These are phyloP conservation scores for Plasmodium billcollinsi DNA, from an alignment of 169 alveolate genomes.

Conservation along the genomic window DNA sequence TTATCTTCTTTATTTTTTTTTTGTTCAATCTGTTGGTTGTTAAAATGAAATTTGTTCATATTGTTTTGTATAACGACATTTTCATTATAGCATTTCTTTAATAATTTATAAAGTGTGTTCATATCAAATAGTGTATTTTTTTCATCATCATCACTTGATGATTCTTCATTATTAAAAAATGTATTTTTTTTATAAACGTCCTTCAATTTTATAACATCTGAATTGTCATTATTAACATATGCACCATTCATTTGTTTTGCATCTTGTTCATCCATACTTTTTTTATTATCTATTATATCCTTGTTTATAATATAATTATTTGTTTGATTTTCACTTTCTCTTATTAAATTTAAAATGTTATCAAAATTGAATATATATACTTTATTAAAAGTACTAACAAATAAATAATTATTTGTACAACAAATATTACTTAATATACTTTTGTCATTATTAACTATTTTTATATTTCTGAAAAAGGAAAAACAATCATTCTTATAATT, in stretches of 20 bases:
- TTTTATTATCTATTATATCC: constrained; percentile 1
- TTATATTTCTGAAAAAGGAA: constrained; percentile 26
- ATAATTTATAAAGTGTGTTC: too few species aligned
- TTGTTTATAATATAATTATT: not conserved
- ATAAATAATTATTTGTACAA: constrained; percentile 58
- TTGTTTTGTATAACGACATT: not conserved
- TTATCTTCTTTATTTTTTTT: not conserved
- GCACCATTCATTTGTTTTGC: not conserved
- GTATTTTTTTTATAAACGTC: constrained; percentile 43
- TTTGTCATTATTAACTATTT: constrained; percentile 44
- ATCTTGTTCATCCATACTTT: not conserved
- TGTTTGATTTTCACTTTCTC: constrained; percentile 2
- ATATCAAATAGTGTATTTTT: too few species aligned
- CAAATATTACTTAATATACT: constrained; percentile 55
- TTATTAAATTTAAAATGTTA: constrained; percentile 23
- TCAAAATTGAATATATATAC: constrained; percentile 67
- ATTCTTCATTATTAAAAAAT: constrained; percentile 12
- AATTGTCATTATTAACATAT: constrained; percentile 2
- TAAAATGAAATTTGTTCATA: not conserved
- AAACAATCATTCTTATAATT: constrained; percentile 8
- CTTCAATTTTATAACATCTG: constrained; percentile 17
- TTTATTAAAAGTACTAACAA: constrained; percentile 50
- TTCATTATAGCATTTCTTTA: too few species aligned
- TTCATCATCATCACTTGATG: not conserved
- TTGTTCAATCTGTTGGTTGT: not conserved